These are phyloP conservation scores for Grigorovia jiainica DNA, from an alignment of 805 yeast genomes.

Conservation along the genomic window DNA sequence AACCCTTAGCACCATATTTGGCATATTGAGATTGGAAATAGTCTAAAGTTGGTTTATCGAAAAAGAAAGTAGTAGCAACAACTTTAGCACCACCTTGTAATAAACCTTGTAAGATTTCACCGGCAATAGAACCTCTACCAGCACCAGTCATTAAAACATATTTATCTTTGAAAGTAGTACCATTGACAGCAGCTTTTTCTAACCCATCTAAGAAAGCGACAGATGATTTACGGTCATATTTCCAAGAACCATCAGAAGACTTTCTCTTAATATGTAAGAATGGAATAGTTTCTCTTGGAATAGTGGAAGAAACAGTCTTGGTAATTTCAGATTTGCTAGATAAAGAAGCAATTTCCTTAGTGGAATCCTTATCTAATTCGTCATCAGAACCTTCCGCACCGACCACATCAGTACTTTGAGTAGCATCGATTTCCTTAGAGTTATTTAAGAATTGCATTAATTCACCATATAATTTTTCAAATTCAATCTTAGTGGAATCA, in stretches of 20 bases:
- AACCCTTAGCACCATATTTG: slow-evolving; percentile 85
- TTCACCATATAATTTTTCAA: slow-evolving; percentile 62
- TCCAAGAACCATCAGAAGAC: slow-evolving; percentile 65
- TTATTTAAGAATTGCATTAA: slow-evolving; percentile 59
- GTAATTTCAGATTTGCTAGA: slow-evolving; percentile 59
- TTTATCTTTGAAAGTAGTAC: slow-evolving; percentile 81
- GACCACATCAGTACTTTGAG: slow-evolving; percentile 49
- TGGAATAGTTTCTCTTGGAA: slow-evolving; percentile 82
- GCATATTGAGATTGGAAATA: slow-evolving; percentile 91
- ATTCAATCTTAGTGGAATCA: slow-evolving; percentile 56
- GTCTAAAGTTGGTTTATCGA: slow-evolving; percentile 89
- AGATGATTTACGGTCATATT: slow-evolving; percentile 70
- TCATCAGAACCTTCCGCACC: slow-evolving; percentile 44
- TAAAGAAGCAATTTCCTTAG: slow-evolving; percentile 81
- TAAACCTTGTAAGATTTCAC: slow-evolving; percentile 89
- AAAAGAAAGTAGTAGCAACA: slow-evolving; percentile 91
- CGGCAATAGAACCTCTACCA: slow-evolving; percentile 98
- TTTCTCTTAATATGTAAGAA: slow-evolving; percentile 87
- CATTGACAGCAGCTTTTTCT: slow-evolving; percentile 90
- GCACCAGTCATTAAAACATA: slow-evolving; percentile 94
- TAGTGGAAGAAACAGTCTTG: slow-evolving; percentile 62
- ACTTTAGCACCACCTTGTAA: slow-evolving; percentile 97
- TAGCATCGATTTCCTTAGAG: slow-evolving; percentile 61
- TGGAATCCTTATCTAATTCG: slow-evolving; percentile 41
- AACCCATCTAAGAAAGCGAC: slow-evolving; percentile 77